These are phyloP conservation scores for Trypanosoma avium DNA, from an alignment of 208 protist genomes.

Conservation along the genomic window DNA sequence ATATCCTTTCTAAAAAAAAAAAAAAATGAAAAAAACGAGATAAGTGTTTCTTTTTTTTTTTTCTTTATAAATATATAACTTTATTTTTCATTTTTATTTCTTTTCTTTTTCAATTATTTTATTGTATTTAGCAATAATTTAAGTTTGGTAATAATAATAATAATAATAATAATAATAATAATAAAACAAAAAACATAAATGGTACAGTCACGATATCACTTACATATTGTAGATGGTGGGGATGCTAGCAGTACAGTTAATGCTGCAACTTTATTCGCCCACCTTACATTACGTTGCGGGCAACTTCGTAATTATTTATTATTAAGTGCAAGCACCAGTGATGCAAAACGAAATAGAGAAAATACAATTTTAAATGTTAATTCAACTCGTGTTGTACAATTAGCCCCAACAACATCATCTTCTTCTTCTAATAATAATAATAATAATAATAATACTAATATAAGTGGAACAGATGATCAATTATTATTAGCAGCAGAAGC, in stretches of 20 bases:
- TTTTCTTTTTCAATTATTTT: neutral
- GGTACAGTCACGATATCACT: conserved; percentile 33
- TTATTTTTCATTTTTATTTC: neutral
- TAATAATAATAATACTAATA: too few species aligned
- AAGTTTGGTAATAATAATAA: conserved; percentile 15
- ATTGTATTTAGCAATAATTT: too few species aligned
- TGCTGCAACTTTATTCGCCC: conserved; percentile 53
- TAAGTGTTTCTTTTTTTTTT: conserved; percentile 1
- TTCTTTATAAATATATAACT: conserved; percentile 2
- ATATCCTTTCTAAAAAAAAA: neutral
- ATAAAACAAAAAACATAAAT: conserved; percentile 10
- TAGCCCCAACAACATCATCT: conserved; percentile 13
- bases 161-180: neutral
- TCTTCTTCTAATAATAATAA: too few species aligned
- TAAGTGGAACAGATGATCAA: conserved; percentile 16
- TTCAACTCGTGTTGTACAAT: conserved; percentile 1
- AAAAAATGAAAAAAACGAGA: neutral
- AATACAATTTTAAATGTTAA: neutral
- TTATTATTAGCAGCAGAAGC: conserved; percentile 26
- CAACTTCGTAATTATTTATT: conserved; percentile 47
- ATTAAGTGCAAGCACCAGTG: conserved; percentile 69
- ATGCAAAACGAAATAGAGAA: conserved; percentile 23
- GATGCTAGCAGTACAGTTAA: conserved; percentile 33
- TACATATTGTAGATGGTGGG: conserved; percentile 75
- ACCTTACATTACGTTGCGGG: conserved; percentile 70